Base-by-base conservation (phyloP, 129 eudicot species). In the Escallonia rubra region DNA sequence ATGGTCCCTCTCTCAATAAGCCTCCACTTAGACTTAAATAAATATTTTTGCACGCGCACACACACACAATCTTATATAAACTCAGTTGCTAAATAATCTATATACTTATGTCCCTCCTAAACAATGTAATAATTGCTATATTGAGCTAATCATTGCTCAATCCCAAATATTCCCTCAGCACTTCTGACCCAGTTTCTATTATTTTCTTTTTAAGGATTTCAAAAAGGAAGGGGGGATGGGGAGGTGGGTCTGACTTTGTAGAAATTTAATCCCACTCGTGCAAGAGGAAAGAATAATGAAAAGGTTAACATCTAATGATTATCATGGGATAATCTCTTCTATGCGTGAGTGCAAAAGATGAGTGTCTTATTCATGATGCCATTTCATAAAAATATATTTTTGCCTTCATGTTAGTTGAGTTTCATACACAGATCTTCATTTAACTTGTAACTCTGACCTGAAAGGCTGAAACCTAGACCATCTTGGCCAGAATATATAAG, bases 321-420 rank as follows among this genome's bases (percentile, higher is more conserved):
- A 67, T 61, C 78, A 44, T 78, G 57, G 71, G 78, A 72, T 72
- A 72, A 72, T 78, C 73, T 78, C 70, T 78, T 66, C 56, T 72
- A 72, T 66, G 55, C 13, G 16, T 39, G 8, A 44, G 34, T 23
- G 61, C 51, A 65, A 65, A 66, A n/a, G 8, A 57, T 51, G 48
- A 44, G 44, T 70, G n/a, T 59, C 34, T 48, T 59, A 53, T 60
- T 60, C 7, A 14, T 34, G 40, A 45, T 13, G n/a, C n/a, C n/a
- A n/a, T n/a, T n/a, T n/a, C n/a, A n/a, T n/a, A n/a, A 60, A 46
- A 43, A 6, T 59, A 48, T 12, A 16, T 42, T 43, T n/a, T 41
- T 63, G 54, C 59, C 8, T 23, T 61, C 39, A 41, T 72, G 56
- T 15, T 57, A 61, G 68, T 68, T 23, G 7, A 14, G 9, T 42